Conservation (phyloP, 768 basidiomycete species). For the Russula abietina region DNA sequence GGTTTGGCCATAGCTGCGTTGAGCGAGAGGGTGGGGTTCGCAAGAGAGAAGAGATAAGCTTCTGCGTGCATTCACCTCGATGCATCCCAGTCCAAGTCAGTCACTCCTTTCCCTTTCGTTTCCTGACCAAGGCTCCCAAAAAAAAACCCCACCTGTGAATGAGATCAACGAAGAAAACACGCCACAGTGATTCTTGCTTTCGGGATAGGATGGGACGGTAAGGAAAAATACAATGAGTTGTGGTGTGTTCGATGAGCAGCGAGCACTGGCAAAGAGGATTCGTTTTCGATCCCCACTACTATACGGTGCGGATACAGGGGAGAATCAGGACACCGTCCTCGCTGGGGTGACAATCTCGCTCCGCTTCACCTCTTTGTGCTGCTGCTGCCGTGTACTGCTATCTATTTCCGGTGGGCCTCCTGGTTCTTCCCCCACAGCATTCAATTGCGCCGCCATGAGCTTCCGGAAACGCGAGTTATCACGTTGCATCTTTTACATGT, state of each 20-base stretch:
- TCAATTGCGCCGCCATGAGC: slow-evolving; percentile 87
- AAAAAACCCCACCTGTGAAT: too few species aligned
- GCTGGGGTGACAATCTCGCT: not conserved
- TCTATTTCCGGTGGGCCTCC: not conserved
- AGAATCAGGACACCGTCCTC: not conserved
- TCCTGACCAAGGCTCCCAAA: too few species aligned
- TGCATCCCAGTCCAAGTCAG: too few species aligned
- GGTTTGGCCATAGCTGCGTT: too few species aligned
- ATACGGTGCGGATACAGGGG: not conserved
- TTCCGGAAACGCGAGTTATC: slow-evolving; percentile 73
- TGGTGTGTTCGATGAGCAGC: not conserved
- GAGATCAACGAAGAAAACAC: too few species aligned
- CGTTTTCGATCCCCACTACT: not conserved
- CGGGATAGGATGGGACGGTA: not conserved
- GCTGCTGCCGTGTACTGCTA: not conserved
- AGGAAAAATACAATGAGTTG: not conserved
- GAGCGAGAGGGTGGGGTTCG: too few species aligned
- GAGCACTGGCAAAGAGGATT: not conserved
- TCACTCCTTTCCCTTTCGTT: too few species aligned
- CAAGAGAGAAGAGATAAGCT: too few species aligned
- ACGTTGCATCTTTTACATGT: slow-evolving; percentile 45
- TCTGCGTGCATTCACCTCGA: too few species aligned
- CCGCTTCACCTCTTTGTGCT: not conserved
- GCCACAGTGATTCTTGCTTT: not conserved
- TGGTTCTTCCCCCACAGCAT: slow-evolving; percentile 34